Percentiles rank a stretch among this genome's conserved stretches.
phyloP scores from a whole-genome alignment of 441 rosid species.

The Macaranga tanarius region DNA sequence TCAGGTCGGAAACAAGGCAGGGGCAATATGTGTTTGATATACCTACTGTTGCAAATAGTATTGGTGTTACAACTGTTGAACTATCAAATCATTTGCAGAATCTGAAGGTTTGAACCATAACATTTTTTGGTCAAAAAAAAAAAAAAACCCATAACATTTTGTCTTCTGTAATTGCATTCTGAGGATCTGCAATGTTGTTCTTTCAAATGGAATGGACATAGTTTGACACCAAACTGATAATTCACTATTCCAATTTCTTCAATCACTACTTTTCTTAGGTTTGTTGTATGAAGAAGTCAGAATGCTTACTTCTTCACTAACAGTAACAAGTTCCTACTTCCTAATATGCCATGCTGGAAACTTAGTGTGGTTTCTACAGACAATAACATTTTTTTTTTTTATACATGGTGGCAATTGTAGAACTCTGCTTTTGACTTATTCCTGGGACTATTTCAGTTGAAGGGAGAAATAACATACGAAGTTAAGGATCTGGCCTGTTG shows the following conservation, averaged over 20 bases:
- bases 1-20: constrained; percentile 76
- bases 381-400: background rate
- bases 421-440: constrained; percentile 21
- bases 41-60: constrained; percentile 69
- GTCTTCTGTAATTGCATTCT: background rate
- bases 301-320: background rate
- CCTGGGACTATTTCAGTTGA: constrained; percentile 46
- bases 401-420: background rate
- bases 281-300: background rate
- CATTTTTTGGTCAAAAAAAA: too few relatives aligned
- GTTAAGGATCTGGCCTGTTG: constrained; percentile 80
- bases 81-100: constrained; percentile 59
- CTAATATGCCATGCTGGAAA: background rate
- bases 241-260: background rate
- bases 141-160: too few relatives aligned
- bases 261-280: background rate
- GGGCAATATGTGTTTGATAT: constrained; percentile 77
- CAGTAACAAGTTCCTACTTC: background rate
- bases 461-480: constrained; percentile 84
- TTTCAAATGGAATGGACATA: background rate
- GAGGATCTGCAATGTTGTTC: background rate
- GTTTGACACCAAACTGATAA: constrained; percentile 1
- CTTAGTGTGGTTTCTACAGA: background rate
- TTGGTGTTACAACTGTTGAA: constrained; percentile 51
- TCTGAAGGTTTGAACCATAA: constrained; percentile 61